Base-by-base conservation (phyloP, 140 eudicot species). In the Erigeron philadelphicus region DNA sequence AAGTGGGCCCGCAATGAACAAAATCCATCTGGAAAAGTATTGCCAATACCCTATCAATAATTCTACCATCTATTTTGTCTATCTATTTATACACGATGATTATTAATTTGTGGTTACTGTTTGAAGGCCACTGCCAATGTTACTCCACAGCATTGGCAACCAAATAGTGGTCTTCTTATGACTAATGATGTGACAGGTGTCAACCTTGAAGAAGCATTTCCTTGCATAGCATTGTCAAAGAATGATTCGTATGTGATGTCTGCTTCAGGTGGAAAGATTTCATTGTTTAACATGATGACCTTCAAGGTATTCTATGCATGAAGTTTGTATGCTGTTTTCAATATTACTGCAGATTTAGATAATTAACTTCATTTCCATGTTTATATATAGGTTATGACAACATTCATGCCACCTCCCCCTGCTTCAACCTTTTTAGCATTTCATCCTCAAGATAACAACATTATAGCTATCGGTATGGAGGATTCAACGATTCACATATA, bases 1-100 rank as follows among this genome's bases (percentile, higher is more conserved):
- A 91, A 88, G 79, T 91, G 97, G 97, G 75, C 68, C 64, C 90
- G 96, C 63, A 91, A 61, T 56, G 97, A 91, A 67, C 97, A 83
- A 78, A 91, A 91, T 69, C 90, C 88, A 40, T 72, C 82, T 66
- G 96, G 96, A 66, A 91, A 88, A 83, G 97, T 91, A 82, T 61
- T 66, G 17, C 1, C 64, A 8, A 48, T 40, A 21, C 11, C 9
- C 44, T 13, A 42, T 61, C 50, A 5, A 67, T 10, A 18, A 12
- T 56, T 38, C 11, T 12, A 16, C 38, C 3, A 40, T 64, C 9
- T 56, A 57, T n/a, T 6, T 46, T 48, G 17, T 17, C 43, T n/a
- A 15, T 64, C 15, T 25, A 31, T 53, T 19, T 13, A 15, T 49
- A 0, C 49, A 0, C 49, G 8, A 47, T 12, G 50, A 48, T 45